phyloP scores from a whole-genome alignment of 2,329 filamentous ascomycete species.

The Fusarium redolens region DNA sequence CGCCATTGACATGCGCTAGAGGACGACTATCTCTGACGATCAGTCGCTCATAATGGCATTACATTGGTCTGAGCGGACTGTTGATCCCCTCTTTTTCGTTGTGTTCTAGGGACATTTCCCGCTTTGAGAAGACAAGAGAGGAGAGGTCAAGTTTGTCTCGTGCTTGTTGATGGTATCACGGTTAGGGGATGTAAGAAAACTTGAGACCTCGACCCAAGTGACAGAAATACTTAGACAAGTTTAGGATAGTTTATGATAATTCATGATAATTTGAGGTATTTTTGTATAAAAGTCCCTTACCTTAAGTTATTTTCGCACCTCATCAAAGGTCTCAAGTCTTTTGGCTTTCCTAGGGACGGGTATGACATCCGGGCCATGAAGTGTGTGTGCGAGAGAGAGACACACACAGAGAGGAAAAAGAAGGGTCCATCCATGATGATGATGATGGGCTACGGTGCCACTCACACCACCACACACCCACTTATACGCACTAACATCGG shows the following conservation, averaged over 20 bases:
- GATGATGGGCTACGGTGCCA: constrained; percentile 20
- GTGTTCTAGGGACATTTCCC: constrained; percentile 9
- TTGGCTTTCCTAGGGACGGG: neutral
- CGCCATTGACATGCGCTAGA: constrained; percentile 43
- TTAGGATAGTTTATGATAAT: neutral
- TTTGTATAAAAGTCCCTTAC: neutral
- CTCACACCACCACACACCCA: constrained; percentile 10
- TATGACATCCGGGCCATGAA: constrained; percentile 4
- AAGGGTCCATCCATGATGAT: constrained; percentile 40
- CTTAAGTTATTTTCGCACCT: neutral
- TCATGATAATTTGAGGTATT: neutral
- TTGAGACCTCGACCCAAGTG: neutral
- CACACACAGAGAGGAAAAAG: constrained; percentile 10
- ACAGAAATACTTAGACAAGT: neutral
- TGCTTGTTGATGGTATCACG: constrained; percentile 18
- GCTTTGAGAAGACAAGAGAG: neutral
- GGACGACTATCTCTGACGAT: constrained; percentile 43
- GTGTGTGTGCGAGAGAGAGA: neutral
- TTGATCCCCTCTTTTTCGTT: constrained; percentile 25
- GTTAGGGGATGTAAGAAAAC: neutral
- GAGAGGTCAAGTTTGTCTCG: constrained; percentile 10
- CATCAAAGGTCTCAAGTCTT: neutral
- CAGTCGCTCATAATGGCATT: constrained; percentile 25
- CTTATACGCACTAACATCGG: constrained; percentile 1
- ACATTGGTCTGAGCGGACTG: constrained; percentile 30